These are phyloP conservation scores for Trichoderma sp. DNA, from an alignment of 2,329 filamentous ascomycete species.

Conservation along the genomic window DNA sequence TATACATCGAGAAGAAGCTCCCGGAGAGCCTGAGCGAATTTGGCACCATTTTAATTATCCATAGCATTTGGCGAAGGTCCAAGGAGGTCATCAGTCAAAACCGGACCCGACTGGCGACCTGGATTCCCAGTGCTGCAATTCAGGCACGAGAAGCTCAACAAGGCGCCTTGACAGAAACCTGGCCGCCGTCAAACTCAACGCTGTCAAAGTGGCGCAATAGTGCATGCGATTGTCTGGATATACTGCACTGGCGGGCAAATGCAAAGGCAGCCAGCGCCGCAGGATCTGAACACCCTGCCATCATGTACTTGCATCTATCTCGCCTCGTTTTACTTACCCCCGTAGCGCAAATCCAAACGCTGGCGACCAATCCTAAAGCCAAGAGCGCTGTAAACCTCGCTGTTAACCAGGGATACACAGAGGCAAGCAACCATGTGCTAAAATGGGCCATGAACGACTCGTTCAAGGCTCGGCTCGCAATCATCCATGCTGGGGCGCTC, in stretches of 20 bases:
- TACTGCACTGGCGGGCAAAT: neutral
- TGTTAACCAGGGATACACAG: neutral
- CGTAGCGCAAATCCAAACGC: neutral
- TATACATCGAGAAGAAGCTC: neutral
- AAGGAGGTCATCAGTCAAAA: neutral
- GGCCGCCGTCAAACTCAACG: neutral
- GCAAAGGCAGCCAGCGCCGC: neutral
- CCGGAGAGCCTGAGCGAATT: neutral
- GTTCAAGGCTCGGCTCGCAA: neutral
- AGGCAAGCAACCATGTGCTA: neutral
- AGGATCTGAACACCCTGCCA: neutral
- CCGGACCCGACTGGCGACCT: neutral
- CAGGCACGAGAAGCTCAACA: neutral
- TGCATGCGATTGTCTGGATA: neutral
- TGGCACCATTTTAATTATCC: neutral
- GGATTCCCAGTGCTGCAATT: neutral
- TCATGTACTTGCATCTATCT: neutral
- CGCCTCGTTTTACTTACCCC: neutral
- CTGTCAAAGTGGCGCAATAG: neutral
- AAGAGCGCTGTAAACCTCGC: neutral
- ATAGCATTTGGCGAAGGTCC: neutral
- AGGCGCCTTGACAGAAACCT: neutral
- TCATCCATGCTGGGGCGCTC: neutral
- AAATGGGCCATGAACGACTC: neutral
- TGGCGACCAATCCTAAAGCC: neutral